Evolutionary conservation across 2,329 filamentous ascomycete species (phyloP), one percentile per base, ranked within the genome.

Genomic region (Coniochaeta sp.): DNA sequence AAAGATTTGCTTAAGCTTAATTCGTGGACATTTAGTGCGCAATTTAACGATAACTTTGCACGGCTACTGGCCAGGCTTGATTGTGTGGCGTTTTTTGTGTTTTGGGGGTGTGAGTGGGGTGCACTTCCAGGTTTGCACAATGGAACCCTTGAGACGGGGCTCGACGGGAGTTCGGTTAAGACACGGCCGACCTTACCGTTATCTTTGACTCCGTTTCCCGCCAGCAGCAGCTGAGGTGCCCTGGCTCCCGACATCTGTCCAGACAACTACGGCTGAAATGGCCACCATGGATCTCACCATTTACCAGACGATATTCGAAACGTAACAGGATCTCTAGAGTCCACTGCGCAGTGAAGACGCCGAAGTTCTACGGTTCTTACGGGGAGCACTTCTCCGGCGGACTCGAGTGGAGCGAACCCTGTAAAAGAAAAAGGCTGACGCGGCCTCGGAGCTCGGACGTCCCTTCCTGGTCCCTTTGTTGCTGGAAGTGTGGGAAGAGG

Each of bases 1-100:
- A 62, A 58, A 55, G 62, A 2, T 22, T 66, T 54, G 68, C 68
- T 71, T 72, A 72, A 72, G 69, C 70, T 72, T 72, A 71, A 70
- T 66, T 70, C 63, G 57, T 43, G 63, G 63, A 61, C 59, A 55
- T 55, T 60, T 66, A 66, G 66, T 61, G 64, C 60, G 59, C 59
- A 62, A 64, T 63, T 62, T 62, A 59, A 64, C 62, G 60, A 64
- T 60, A 59, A 60, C 62, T 61, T 59, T 33, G 60, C 62, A 61
- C 61, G 61, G 47, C 47, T 52, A 52, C 47, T 52, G 47, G 47
- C 47, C 47, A 26, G 14, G 24, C 47, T 52, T 28, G 17, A 52
- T 52, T 31, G 6, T 28, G 47, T 52, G 47, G 47, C 47, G 47
- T 52, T 52, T 28, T 52, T 31, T 17, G 24, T 52, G 24, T 1